These are phyloP conservation scores for Aspergillus proliferans DNA, from an alignment of 2,329 filamentous ascomycete species.

Conservation along the genomic window DNA sequence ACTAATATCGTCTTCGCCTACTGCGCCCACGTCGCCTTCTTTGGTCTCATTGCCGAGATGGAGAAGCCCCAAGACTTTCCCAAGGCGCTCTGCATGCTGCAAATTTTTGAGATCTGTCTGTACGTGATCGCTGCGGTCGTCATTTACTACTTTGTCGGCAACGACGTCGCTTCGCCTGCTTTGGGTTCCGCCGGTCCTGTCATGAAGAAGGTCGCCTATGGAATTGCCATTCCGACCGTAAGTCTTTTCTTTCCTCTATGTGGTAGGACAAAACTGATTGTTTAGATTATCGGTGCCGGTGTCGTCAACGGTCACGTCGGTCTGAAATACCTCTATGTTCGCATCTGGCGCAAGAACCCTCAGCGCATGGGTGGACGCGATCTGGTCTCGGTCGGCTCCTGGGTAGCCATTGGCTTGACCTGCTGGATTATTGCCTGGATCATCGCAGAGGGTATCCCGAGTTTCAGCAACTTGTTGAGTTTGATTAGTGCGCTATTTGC, in stretches of 20 bases:
- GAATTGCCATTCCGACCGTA: conserved; percentile 59
- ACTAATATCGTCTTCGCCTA: conserved; percentile 67
- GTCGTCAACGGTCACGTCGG: conserved; percentile 64
- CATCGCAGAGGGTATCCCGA: conserved; percentile 63
- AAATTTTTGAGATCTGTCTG: conserved; percentile 52
- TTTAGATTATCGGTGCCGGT: conserved; percentile 58
- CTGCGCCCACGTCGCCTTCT: conserved; percentile 63
- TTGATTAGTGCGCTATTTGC: conserved; percentile 58
- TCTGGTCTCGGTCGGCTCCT: conserved; percentile 48
- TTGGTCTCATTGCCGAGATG: conserved; percentile 60
- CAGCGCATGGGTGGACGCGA: conserved; percentile 48
- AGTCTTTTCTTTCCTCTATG: conserved; percentile 1
- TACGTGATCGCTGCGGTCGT: conserved; percentile 63
- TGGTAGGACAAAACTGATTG: not conserved
- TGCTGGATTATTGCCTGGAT: conserved; percentile 59
- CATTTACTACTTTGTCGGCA: conserved; percentile 62
- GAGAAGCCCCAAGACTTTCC: conserved; percentile 54
- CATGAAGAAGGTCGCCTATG: conserved; percentile 60
- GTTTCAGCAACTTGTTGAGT: conserved; percentile 60
- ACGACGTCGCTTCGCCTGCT: conserved; percentile 57
- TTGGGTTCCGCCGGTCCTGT: conserved; percentile 54
- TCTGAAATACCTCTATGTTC: conserved; percentile 59
- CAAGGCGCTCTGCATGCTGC: conserved; percentile 57
- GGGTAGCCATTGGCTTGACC: conserved; percentile 51
- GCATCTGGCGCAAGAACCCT: conserved; percentile 52